phyloP scores from a whole-genome alignment of 2,329 filamentous ascomycete species.

The Penicillium sp. region DNA sequence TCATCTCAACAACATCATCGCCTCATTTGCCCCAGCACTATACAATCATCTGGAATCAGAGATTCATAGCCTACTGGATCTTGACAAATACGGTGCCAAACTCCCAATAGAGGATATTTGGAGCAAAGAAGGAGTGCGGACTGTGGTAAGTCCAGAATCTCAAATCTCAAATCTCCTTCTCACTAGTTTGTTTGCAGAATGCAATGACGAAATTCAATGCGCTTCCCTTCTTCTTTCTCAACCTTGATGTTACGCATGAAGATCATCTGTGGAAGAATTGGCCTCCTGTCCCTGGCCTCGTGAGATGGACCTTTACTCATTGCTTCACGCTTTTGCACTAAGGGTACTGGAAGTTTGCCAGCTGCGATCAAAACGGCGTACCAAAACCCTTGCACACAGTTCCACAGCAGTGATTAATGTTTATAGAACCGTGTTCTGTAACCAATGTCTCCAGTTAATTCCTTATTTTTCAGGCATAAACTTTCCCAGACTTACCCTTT shows the following conservation, averaged over 20 bases:
- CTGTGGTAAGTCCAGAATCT: constrained; percentile 6
- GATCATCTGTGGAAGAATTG: constrained; percentile 9
- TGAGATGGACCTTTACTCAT: constrained; percentile 8
- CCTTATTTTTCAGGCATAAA: no score
- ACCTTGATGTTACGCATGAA: constrained; percentile 8
- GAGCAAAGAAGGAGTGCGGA: constrained; percentile 8
- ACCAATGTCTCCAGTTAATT: no score
- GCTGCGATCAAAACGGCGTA: constrained; percentile 9
- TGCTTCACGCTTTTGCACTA: not conserved
- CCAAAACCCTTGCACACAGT: constrained; percentile 10
- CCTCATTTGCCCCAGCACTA: constrained; percentile 7
- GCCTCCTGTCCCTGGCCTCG: constrained; percentile 9
- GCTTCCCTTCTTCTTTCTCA: constrained; percentile 13
- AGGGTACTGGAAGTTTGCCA: constrained; percentile 13
- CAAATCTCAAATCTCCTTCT: no score
- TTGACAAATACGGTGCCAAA: constrained; percentile 4
- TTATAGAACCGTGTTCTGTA: no score
- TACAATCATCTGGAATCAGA: constrained; percentile 8
- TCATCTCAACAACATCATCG: constrained; percentile 8
- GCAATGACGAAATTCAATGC: constrained; percentile 9
- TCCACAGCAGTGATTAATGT: no score
- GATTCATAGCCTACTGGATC: not conserved
- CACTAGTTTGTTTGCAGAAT: constrained; percentile 4
- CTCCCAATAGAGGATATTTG: constrained; percentile 2
- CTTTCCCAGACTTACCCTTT: no score